These are phyloP conservation scores for Eucalyptus brandiana DNA, from an alignment of 345 rosid species.

Conservation along the genomic window DNA sequence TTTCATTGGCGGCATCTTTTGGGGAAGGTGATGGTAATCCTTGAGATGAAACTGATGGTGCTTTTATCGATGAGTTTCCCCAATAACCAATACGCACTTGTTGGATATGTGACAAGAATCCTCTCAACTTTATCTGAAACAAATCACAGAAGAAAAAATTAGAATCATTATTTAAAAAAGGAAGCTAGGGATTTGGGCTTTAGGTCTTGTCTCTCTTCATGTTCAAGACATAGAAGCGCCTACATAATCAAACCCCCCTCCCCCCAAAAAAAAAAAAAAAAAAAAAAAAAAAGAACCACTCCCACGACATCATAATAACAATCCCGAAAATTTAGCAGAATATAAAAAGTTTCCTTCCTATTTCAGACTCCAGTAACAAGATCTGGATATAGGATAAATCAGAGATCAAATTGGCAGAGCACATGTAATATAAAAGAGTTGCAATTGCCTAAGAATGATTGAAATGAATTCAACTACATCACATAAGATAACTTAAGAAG, in stretches of 20 bases:
- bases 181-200: not conserved
- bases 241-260: too few species aligned
- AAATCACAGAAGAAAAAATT: not conserved
- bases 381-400: not conserved
- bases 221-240: not conserved
- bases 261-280: too few species aligned
- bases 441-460: not conserved
- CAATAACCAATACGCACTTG: constrained; percentile 89
- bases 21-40: constrained; percentile 86
- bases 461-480: not conserved
- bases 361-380: not conserved
- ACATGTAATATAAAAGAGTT: not conserved
- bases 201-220: not conserved
- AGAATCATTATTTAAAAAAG: not conserved
- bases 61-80: constrained; percentile 75
- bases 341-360: not conserved
- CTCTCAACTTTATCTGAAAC: constrained; percentile 87
- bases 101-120: constrained; percentile 86
- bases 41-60: constrained; percentile 39
- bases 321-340: not conserved
- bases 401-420: not conserved
- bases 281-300: too few species aligned
- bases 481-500: not conserved
- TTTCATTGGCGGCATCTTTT: constrained; percentile 61
- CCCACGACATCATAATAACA: not conserved